Evolutionary conservation across 352 stramenopile genomes (phyloP).

Genomic region (Pythium periplocum): DNA sequence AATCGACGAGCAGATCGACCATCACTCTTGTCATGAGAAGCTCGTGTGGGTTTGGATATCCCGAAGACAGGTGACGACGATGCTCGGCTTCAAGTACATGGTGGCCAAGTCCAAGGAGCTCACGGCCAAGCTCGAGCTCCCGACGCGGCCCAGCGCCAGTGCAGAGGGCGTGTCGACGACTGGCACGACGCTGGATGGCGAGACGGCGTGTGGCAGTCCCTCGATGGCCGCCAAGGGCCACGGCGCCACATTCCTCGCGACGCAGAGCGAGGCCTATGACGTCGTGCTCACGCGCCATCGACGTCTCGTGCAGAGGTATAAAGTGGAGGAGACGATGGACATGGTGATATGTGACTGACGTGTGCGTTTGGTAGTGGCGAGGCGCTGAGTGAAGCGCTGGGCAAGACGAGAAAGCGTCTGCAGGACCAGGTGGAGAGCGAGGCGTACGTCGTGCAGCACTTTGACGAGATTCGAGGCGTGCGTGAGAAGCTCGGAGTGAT

Average conservation of each 20-base stretch:
- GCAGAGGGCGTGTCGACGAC: conserved; percentile 7
- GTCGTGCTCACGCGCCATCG: conserved; percentile 31
- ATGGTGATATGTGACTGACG: too few relatives aligned
- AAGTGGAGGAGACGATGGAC: too few relatives aligned
- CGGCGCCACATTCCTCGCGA: conserved; percentile 37
- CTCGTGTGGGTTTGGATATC: background rate
- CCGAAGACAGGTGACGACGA: conserved; percentile 8
- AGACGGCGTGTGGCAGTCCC: too few relatives aligned
- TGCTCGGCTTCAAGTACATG: conserved; percentile 71
- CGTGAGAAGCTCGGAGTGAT: conserved; percentile 48
- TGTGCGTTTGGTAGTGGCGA: conserved; percentile 34
- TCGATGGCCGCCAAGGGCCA: conserved; percentile 3
- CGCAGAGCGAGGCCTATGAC: conserved; percentile 28
- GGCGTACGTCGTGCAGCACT: conserved; percentile 60
- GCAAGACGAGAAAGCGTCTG: conserved; percentile 33
- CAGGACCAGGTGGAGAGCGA: conserved; percentile 62
- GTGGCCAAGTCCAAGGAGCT: conserved; percentile 74
- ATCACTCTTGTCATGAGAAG: background rate
- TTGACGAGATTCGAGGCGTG: conserved; percentile 49
- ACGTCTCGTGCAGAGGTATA: conserved; percentile 40
- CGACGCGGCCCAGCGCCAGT: conserved; percentile 6
- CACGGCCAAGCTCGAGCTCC: conserved; percentile 49
- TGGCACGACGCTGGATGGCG: conserved; percentile 11
- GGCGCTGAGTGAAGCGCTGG: conserved; percentile 35
- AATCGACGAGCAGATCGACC: background rate